phyloP scores from a whole-genome alignment of 2,329 filamentous ascomycete genomes.

The Cordyceps sp. region DNA sequence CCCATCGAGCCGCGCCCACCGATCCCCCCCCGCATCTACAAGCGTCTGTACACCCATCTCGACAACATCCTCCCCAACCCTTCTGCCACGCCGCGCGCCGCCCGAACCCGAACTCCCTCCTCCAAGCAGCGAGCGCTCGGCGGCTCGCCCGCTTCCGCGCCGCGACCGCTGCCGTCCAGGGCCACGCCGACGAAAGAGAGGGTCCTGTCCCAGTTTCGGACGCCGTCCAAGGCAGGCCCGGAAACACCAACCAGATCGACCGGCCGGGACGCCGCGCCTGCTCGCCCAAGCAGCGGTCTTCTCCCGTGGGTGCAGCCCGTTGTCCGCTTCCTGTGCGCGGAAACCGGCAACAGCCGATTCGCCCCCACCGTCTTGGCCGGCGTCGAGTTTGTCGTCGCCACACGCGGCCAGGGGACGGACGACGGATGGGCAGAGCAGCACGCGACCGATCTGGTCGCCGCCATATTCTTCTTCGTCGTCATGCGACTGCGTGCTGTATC shows the following conservation, averaged over 20 bases:
- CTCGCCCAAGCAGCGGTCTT: conserved; percentile 18
- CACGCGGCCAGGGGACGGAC: conserved; percentile 24
- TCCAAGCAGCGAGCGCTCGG: conserved; percentile 12
- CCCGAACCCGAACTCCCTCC: conserved; percentile 15
- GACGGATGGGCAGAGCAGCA: conserved; percentile 33
- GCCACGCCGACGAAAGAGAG: conserved; percentile 29
- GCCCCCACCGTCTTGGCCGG: conserved; percentile 62
- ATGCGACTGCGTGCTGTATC: conserved; percentile 27
- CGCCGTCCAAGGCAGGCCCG: conserved; percentile 10
- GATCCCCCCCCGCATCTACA: conserved; percentile 65
- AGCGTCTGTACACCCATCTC: conserved; percentile 67
- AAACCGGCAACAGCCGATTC: conserved; percentile 42
- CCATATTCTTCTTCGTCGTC: conserved; percentile 43
- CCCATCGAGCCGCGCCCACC: conserved; percentile 61
- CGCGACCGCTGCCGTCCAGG: conserved; percentile 20
- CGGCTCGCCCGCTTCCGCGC: conserved; percentile 10
- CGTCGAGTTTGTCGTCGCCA: conserved; percentile 38
- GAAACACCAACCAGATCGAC: conserved; percentile 27
- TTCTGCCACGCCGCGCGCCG: conserved; percentile 13
- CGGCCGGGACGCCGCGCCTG: conserved; percentile 6
- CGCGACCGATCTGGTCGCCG: conserved; percentile 37
- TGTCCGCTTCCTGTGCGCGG: conserved; percentile 45
- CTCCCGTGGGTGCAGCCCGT: conserved; percentile 55
- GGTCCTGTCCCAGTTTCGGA: conserved; percentile 25
- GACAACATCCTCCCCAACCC: conserved; percentile 48